Evolutionary conservation across 2,329 filamentous ascomycete genomes (phyloP), one percentile per base, ranked within the genome.

Genomic region (Fusarium continuum): DNA sequence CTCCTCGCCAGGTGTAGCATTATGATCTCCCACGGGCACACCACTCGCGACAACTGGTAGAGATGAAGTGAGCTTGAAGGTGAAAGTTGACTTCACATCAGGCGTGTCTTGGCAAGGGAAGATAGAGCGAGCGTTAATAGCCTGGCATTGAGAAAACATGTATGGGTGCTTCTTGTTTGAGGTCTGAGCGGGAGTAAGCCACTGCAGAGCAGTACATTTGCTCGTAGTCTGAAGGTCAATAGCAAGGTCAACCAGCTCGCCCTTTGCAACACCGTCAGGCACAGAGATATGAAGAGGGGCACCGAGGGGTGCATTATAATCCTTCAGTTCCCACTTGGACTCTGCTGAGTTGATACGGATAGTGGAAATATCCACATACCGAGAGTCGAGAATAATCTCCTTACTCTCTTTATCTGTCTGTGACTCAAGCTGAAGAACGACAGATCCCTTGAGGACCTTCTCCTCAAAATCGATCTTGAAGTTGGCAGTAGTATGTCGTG

Each of bases 61-160:
- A 6, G 90, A 88, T 20, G 93, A 97, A 22, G 88, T 88, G 72
- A 99, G 90, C 72, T 89, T 91, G 81, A 97, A 97, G 62, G 89
- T 88, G 77, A 93, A 93, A 2, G 93, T 96, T n/a, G 91, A 93
- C 81, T 99, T 99, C 71, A 97, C 91, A 75, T 97, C 94, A 4
- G 95, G 95, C 1, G 95, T 98, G 74, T 99, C 95, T 80, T 98
- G 94, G 78, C 94, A 98, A 7, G 95, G 95, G 76, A 98, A 96
- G 60, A 98, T 86, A 41, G 93, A 96, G 58, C 95, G 88, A 36
- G 92, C 92, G 72, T 98, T 93, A 72, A 97, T 98, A 49, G 94
- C 93, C 81, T 99, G 94, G 76, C 93, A 97, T 80, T 98, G 95
- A 38, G 92, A 96, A 81, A 98, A 98, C 88, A 98, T 94, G 78